These are phyloP conservation scores for Boletellus ananas DNA, from an alignment of 768 basidiomycete species.

Conservation along the genomic window DNA sequence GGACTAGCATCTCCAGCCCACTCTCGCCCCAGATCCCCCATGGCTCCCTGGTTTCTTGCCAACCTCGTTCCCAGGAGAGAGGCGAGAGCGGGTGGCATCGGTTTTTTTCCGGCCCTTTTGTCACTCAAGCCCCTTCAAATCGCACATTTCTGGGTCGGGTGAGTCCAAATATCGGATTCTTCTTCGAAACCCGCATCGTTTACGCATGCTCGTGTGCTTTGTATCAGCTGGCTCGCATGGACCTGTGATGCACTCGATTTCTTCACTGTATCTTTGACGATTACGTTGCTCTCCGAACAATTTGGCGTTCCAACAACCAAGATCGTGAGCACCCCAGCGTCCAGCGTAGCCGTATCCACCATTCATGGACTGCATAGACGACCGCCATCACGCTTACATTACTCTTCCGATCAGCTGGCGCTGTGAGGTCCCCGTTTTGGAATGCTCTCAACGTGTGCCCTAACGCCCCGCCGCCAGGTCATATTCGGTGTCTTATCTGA, in stretches of 20 bases:
- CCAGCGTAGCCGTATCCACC: not conserved
- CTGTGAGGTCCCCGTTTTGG: slow-evolving; percentile 36
- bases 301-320: slow-evolving; percentile 41
- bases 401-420: slow-evolving; percentile 81
- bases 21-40: not conserved
- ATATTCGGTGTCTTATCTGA: slow-evolving; percentile 86
- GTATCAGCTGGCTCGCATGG: slow-evolving; percentile 77
- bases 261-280: slow-evolving; percentile 68
- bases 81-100: slow-evolving; percentile 25
- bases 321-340: slow-evolving; percentile 37
- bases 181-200: not conserved
- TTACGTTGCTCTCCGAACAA: slow-evolving; percentile 43
- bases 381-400: slow-evolving; percentile 88
- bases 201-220: not conserved
- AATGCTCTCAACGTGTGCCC: not conserved
- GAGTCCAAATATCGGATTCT: not conserved
- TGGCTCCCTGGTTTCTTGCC: slow-evolving; percentile 36
- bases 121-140: slow-evolving; percentile 50
- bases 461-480: slow-evolving; percentile 29
- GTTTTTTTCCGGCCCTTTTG: slow-evolving; percentile 41
- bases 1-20: not conserved
- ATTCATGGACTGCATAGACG: slow-evolving; percentile 38
- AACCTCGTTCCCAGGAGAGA: slow-evolving; percentile 52
- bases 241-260: slow-evolving; percentile 85
- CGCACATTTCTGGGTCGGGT: slow-evolving; percentile 60